Percentiles rank a stretch among this genome's conserved stretches.
These are phyloP conservation scores for Globisporangium parvum DNA, from an alignment of 352 stramenopile species.

Conservation along the genomic window DNA sequence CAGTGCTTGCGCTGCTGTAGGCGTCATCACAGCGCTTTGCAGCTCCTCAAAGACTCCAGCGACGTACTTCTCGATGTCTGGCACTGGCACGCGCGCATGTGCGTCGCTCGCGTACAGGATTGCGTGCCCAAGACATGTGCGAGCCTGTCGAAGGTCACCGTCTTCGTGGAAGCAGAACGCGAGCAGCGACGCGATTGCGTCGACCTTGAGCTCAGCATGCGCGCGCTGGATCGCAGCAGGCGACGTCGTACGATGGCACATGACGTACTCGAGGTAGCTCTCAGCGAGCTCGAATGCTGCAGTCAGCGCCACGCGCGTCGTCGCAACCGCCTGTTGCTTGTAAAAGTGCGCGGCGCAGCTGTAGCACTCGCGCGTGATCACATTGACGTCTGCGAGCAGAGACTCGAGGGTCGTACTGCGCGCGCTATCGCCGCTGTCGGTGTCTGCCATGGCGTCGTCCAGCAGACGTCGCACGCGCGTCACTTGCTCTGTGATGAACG, in stretches of 20 bases:
- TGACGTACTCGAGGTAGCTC: conserved; percentile 58
- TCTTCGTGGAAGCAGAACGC: conserved; percentile 48
- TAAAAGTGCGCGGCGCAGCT: conserved; percentile 41
- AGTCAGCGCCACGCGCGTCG: conserved; percentile 34
- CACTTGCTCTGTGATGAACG: conserved; percentile 24
- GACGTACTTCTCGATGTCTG: conserved; percentile 46
- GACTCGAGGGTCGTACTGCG: conserved; percentile 22
- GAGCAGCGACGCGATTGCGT: conserved; percentile 51
- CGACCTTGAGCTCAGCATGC: conserved; percentile 46
- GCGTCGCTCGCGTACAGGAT: conserved; percentile 47
- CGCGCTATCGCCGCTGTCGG: conserved; percentile 9
- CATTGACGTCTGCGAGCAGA: conserved; percentile 50
- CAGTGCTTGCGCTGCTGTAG: background rate
- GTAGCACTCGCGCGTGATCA: conserved; percentile 59
- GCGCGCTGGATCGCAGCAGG: conserved; percentile 26
- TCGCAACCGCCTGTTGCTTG: conserved; percentile 32
- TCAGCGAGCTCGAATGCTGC: conserved; percentile 44
- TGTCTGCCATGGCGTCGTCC: conserved; percentile 27
- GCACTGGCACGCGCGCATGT: conserved; percentile 15
- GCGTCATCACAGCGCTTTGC: background rate
- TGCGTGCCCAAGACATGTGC: conserved; percentile 35
- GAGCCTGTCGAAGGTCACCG: conserved; percentile 21
- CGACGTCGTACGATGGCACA: conserved; percentile 30
- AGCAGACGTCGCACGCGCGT: conserved; percentile 26
- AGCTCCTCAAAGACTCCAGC: conserved; percentile 38